Base-by-base conservation (phyloP, 2,329 filamentous ascomycete genomes). In the Pseudogymnoascus sp. region DNA sequence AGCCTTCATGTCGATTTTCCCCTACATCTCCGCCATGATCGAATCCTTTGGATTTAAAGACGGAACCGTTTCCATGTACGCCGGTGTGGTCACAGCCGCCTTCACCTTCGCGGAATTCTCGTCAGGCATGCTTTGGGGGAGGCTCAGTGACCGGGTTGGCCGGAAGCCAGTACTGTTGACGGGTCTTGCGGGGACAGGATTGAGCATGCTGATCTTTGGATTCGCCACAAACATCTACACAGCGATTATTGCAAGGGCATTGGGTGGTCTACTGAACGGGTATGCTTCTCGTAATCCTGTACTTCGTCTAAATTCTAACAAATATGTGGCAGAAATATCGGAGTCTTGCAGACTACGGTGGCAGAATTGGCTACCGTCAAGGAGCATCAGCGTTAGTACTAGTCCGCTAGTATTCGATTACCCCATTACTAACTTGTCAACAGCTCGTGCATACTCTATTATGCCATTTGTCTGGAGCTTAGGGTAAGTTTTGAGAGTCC, bases 381-480 rank as follows among this genome's bases (percentile, higher is more conserved):
- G 77, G 89, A 93, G 75, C 92, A 97, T 74, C 93, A 97, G 75
- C 89, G 89, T 91, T 76, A 77, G 88, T 77, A n/a, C 78, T 62
- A 33, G n/a, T 50, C 42, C 28, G 42, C 67, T 61, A 68, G 23
- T 60, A 64, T 66, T 4, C 7, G 40, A 65, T 67, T 26, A 68
- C 63, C 64, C 50, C 10, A 40, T 62, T 66, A 57, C 69, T 74
- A 68, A 74, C 69, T 64, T 60, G 64, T 69, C 60, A 62, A 64
- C 66, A 92, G 89, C 93, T 69, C 90, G 91, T 70, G 95, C 93
- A 60, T 99, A 96, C 77, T 91, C 93, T 11, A 93, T 97, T 69
- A 97, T 99, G 92, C 95, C 95, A 6, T 91, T 96, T 74, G 91
- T 97, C 26, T 99, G 95, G 95, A 97, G 93, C 74, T 83, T 99